Percentiles rank a stretch among this genome's conserved stretches.
Evolutionary conservation across 768 basidiomycete species (phyloP).

Genomic region (Podaxis sp.): DNA sequence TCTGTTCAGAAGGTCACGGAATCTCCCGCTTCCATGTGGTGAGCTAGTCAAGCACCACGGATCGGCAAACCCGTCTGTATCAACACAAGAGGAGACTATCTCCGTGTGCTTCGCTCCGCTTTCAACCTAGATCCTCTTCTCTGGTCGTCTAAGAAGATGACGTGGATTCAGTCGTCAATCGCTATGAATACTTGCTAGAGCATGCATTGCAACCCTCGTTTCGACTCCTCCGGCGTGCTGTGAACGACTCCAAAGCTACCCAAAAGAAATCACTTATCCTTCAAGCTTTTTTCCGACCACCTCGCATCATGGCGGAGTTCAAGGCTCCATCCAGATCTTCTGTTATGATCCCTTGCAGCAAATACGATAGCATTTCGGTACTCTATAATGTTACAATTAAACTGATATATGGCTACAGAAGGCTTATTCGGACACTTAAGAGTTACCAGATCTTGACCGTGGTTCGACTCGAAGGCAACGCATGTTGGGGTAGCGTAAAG

Average conservation of each 20-base stretch:
- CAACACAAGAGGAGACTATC: background rate
- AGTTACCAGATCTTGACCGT: constrained; percentile 42
- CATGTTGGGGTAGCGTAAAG: constrained; percentile 67
- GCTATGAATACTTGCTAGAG: background rate
- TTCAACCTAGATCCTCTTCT: background rate
- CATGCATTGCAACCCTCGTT: background rate
- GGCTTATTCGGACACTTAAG: constrained; percentile 24
- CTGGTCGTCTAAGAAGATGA: background rate
- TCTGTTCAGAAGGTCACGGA: background rate
- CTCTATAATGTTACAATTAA: constrained; percentile 16
- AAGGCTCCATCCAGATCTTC: background rate
- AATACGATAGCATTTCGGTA: constrained; percentile 4
- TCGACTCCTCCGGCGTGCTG: background rate
- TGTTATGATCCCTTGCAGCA: background rate
- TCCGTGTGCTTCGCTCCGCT: background rate
- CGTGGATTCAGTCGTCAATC: background rate
- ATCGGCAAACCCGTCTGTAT: background rate
- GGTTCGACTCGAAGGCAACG: constrained; percentile 45
- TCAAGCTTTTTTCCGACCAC: background rate
- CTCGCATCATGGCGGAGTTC: too few species aligned
- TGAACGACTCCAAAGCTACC: background rate
- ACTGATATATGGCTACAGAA: constrained; percentile 24
- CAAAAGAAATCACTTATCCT: background rate
- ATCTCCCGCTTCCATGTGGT: background rate
- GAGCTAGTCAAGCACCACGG: background rate